These are phyloP conservation scores for Achaetomiella virescens DNA, from an alignment of 495 filamentous ascomycete genomes.

Conservation along the genomic window DNA sequence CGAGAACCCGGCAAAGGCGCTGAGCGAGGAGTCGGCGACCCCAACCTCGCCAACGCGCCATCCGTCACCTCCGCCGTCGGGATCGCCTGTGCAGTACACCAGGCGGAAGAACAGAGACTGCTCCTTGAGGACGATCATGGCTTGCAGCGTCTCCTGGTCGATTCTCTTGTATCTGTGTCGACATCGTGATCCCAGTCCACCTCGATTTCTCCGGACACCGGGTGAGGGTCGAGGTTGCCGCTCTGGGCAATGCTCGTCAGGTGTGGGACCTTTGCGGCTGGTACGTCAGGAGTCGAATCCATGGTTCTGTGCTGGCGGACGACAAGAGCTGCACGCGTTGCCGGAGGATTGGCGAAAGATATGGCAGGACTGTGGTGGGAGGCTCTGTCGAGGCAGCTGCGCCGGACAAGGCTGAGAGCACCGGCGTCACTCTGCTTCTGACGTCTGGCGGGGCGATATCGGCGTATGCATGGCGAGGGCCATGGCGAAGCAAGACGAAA, in stretches of 20 bases:
- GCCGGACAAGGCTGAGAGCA: constrained; percentile 81
- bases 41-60: constrained; percentile 83
- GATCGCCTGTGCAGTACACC: constrained; percentile 53
- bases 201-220: constrained; percentile 88
- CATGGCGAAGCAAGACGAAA: background rate
- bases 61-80: constrained; percentile 60
- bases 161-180: constrained; percentile 61
- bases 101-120: constrained; percentile 48
- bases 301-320: constrained; percentile 62
- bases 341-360: constrained; percentile 85
- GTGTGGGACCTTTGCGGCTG: constrained; percentile 59
- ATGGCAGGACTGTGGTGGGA: constrained; percentile 67
- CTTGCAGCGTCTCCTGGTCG: constrained; percentile 82
- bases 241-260: constrained; percentile 60
- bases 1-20: constrained; percentile 33
- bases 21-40: constrained; percentile 41
- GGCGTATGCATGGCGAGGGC: constrained; percentile 24
- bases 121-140: constrained; percentile 52
- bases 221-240: constrained; percentile 76
- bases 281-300: constrained; percentile 90
- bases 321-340: constrained; percentile 78
- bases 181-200: constrained; percentile 56
- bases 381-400: constrained; percentile 74
- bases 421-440: constrained; percentile 59
- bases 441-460: constrained; percentile 58